phyloP scores from a whole-genome alignment of 2,329 filamentous ascomycete genomes.

The Escovopsis sp. region DNA sequence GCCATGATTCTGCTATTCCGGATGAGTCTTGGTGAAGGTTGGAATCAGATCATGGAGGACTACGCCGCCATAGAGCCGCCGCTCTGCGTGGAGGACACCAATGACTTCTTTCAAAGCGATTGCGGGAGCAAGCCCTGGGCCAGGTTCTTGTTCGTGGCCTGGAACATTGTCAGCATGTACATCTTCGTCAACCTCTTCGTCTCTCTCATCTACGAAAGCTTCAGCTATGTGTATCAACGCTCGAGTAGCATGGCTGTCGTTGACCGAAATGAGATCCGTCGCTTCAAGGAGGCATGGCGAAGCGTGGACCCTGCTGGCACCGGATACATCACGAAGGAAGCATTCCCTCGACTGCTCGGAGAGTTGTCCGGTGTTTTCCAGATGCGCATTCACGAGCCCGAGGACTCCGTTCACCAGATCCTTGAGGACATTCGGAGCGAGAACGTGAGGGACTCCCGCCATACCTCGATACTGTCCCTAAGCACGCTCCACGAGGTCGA shows the following conservation, averaged over 20 bases:
- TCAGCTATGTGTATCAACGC: slow-evolving; percentile 96
- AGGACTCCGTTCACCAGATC: slow-evolving; percentile 74
- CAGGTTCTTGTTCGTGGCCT: slow-evolving; percentile 75
- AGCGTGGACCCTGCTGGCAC: slow-evolving; percentile 84
- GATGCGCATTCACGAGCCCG: slow-evolving; percentile 88
- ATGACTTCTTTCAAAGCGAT: slow-evolving; percentile 68
- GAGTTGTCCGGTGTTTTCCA: slow-evolving; percentile 92
- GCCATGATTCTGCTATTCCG: slow-evolving; percentile 85
- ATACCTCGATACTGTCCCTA: slow-evolving; percentile 36
- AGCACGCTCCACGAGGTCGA: slow-evolving; percentile 46
- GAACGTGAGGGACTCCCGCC: slow-evolving; percentile 35
- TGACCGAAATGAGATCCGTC: slow-evolving; percentile 81
- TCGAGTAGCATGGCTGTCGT: slow-evolving; percentile 85
- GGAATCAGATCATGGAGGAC: slow-evolving; percentile 96
- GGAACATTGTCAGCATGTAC: slow-evolving; percentile 99
- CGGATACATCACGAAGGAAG: slow-evolving; percentile 79
- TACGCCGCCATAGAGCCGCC: slow-evolving; percentile 68
- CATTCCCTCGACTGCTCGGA: slow-evolving; percentile 74
- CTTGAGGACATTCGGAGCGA: slow-evolving; percentile 61
- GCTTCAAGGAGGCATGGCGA: slow-evolving; percentile 97
- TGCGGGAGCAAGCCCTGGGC: slow-evolving; percentile 88
- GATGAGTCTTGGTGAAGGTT: slow-evolving; percentile 86
- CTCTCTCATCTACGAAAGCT: slow-evolving; percentile 97
- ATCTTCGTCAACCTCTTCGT: slow-evolving; percentile 98
- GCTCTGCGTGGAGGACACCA: slow-evolving; percentile 54